phyloP scores from a whole-genome alignment of 345 rosid genomes.

The Brassica rapa region DNA sequence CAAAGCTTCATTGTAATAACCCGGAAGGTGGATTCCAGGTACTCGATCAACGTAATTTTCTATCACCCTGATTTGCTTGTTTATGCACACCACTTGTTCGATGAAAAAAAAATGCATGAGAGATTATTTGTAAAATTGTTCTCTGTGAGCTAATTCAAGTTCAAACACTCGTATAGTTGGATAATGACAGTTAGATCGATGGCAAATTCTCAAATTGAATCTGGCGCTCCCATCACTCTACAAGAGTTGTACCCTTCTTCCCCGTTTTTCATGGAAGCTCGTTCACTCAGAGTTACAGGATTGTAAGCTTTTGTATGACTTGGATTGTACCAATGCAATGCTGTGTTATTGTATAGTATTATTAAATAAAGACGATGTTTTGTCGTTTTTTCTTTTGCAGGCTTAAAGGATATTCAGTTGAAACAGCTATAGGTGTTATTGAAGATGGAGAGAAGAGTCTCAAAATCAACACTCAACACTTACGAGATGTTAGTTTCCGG shows the following conservation, averaged over 20 bases:
- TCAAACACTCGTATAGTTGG: background rate
- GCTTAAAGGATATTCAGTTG: conserved; percentile 58
- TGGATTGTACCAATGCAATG: background rate
- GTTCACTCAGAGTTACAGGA: conserved; percentile 70
- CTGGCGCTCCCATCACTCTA: conserved; percentile 55
- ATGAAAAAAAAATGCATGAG: background rate
- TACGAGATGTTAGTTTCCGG: conserved; percentile 68
- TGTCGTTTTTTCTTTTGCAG: conserved; percentile 35
- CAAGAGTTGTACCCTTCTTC: conserved; percentile 62
- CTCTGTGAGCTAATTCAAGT: background rate
- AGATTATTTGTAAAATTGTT: background rate
- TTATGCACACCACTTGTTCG: conserved; percentile 8
- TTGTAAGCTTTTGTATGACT: conserved; percentile 41
- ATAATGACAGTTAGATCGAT: conserved; percentile 25
- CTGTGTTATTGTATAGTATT: background rate
- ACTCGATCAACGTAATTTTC: background rate
- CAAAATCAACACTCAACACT: conserved; percentile 62
- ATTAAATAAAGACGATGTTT: background rate
- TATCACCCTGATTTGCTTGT: background rate
- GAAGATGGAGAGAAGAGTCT: conserved; percentile 57
- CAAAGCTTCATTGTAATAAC: background rate
- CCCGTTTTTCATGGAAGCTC: conserved; percentile 54
- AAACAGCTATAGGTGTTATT: conserved; percentile 56
- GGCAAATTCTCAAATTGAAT: conserved; percentile 45
- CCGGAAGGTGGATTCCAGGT: background rate